Evolutionary conservation across 83 land plant species (phyloP), one percentile per base, ranked within the genome.

Genomic region (Isoetes engelmannii): DNA sequence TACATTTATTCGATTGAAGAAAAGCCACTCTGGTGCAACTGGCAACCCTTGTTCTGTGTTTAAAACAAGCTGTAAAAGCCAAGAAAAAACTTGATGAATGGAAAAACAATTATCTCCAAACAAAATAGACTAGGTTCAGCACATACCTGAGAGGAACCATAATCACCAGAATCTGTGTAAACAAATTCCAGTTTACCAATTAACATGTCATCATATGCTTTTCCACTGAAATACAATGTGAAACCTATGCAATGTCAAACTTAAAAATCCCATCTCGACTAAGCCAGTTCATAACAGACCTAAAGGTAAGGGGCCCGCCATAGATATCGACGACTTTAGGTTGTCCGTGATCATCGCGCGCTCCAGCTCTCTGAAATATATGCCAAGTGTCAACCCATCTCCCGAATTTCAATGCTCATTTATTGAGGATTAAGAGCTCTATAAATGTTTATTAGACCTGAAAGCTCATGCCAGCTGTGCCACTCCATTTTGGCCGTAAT

Each of bases 21-120:
- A 77, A 45, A 94, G 68, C 99, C 99, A 94, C 47, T 94, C 97
- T 12, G 88, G 82, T 28, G 84, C 70, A 60, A 94, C 58, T 50
- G 99, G 99, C 68, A 91, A 69, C 18, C 91, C 93, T 82, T 94
- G 99, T 75, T 94, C 99, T 80, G 90, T 81, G 69, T 79, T 94
- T 61, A 91, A 77, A 3, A 84, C 93, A 81, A 94, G 79, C 99
- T 94, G 89, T 67, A 77, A 63, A 4, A 51, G 72, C 57, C 57
- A 42, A 75, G 10, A 12, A 50, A 65, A 54, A 15, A 54, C 53
- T 42, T 54, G n/a, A 43, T 6, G 21, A 55, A 67, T 48, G 66
- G 7, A 15, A 5, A 61, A 68, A 0, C 37, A 28, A 28, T 28
- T 2, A 28, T 0, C 1, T n/a, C 15, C 3, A 51, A 51, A 12